Conservation (phyloP, 345 rosid genomes). For the Salix caprea region DNA sequence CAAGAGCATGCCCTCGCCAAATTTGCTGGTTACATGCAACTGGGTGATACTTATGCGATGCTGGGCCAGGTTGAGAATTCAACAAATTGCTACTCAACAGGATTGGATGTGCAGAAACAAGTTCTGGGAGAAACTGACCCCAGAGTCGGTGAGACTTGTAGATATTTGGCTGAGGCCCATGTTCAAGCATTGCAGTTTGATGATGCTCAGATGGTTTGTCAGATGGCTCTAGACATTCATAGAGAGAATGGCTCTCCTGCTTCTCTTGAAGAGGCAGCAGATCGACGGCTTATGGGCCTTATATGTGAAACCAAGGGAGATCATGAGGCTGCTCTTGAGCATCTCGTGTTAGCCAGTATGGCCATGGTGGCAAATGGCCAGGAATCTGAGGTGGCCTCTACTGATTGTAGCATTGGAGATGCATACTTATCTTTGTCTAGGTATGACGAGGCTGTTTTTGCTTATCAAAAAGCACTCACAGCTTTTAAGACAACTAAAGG, state of each 20-base stretch:
- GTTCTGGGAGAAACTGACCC: constrained; percentile 72
- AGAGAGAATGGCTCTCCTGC: constrained; percentile 53
- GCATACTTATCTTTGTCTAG: constrained; percentile 75
- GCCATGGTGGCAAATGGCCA: constrained; percentile 69
- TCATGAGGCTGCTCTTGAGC: constrained; percentile 85
- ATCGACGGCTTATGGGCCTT: constrained; percentile 87
- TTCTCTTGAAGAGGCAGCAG: constrained; percentile 80
- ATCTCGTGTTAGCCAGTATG: constrained; percentile 87
- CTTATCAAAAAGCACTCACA: constrained; percentile 84
- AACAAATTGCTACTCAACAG: constrained; percentile 62
- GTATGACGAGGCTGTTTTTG: constrained; percentile 78
- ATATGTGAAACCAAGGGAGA: constrained; percentile 84
- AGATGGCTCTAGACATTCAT: constrained; percentile 79
- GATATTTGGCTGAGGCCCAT: constrained; percentile 89
- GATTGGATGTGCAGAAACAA: constrained; percentile 89
- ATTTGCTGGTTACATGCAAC: constrained; percentile 93
- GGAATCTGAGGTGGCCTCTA: constrained; percentile 72
- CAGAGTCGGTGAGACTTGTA: constrained; percentile 79
- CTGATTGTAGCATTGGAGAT: constrained; percentile 92
- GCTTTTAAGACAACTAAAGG: constrained; percentile 70
- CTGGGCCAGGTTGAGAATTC: constrained; percentile 89
- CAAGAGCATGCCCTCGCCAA: constrained; percentile 83
- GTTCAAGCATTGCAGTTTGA: constrained; percentile 87
- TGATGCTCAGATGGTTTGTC: constrained; percentile 78
- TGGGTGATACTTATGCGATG: constrained; percentile 81